Base-by-base conservation (phyloP, 257 asterid species). In the Gentiana macrophylla region DNA sequence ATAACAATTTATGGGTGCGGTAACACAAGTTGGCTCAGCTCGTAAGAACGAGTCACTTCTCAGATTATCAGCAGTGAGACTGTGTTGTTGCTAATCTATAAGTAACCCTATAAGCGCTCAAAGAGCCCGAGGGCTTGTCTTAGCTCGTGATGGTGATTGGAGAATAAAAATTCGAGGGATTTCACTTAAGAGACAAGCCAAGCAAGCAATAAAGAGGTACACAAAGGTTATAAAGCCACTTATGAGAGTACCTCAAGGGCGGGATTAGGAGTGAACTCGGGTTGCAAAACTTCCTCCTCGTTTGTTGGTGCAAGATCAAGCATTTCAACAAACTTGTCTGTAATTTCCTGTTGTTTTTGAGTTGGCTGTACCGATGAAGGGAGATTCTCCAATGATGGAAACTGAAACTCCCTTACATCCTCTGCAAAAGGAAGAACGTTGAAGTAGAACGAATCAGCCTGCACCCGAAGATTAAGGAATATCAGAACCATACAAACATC, bases 361-460 rank as follows among this genome's bases (percentile, higher is more conserved):
- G 72, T 85, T 64, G 98, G 98, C 79, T 72, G 95, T 94, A 81
- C 69, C 46, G 93, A 67, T 35, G 85, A 55, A 35, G 98, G 97
- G 53, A 92, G 72, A 57, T 71, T 88, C 77, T 83, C 80, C 67
- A 92, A 88, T 37, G 97, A 88, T 45, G 98, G 97, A 70, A 88
- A 92, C 34, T 87, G 95, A 59, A 87, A 92, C 79, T 92, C 98
- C 75, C 97, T 68, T 32, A 88, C 92, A 80, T 92, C 98, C 84
- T 92, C 98, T 47, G 98, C 93, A 63, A 92, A 92, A 51, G 98
- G 98, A 72, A 92, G 98, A 51, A 85, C 77, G 45, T 92, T 92
- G 94, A 92, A 92, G 84, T 81, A 92, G 70, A 88, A 83, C 59
- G 97, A 84, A 78, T 88, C 95, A 52, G 94, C 83, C 98, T 91